A percentile compares a stretch with the other conserved stretches of the same genome.
Conservation (phyloP, 352 stramenopile species). For the Globisporangium paroecandrum region DNA sequence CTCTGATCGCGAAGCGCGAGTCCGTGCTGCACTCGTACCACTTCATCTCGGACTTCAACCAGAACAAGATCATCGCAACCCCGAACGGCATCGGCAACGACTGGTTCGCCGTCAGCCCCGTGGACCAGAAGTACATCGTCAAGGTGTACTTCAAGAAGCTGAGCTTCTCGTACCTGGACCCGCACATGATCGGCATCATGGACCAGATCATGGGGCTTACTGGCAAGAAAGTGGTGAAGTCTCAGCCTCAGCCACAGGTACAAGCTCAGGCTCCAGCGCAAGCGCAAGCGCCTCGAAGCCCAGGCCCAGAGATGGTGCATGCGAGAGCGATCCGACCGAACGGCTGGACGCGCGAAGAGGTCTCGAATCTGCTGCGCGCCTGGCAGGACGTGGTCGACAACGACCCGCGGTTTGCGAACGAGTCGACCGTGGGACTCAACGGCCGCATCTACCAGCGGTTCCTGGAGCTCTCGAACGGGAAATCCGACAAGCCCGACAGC, state of each 20-base stretch:
- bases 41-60: constrained; percentile 18
- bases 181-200: constrained; percentile 4
- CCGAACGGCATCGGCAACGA: background rate
- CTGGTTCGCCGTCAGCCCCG: constrained; percentile 12
- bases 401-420: background rate
- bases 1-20: constrained; percentile 16
- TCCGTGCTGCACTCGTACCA: constrained; percentile 16
- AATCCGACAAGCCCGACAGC: constrained; percentile 7
- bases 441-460: constrained; percentile 13
- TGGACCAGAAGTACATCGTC: constrained; percentile 15
- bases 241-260: too few species aligned
- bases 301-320: background rate
- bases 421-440: constrained; percentile 11
- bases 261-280: background rate
- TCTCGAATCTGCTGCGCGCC: constrained; percentile 8
- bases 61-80: constrained; percentile 3
- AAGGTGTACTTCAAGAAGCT: constrained; percentile 18
- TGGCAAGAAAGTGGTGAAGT: background rate
- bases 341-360: constrained; percentile 15
- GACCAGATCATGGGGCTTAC: constrained; percentile 10
- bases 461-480: background rate
- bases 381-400: constrained; percentile 5
- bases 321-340: constrained; percentile 12
- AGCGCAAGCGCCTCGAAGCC: background rate
- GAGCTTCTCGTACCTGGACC: constrained; percentile 18